phyloP scores from a whole-genome alignment of 176 grass and related monocot species.

The Thinopyrum elongatum region DNA sequence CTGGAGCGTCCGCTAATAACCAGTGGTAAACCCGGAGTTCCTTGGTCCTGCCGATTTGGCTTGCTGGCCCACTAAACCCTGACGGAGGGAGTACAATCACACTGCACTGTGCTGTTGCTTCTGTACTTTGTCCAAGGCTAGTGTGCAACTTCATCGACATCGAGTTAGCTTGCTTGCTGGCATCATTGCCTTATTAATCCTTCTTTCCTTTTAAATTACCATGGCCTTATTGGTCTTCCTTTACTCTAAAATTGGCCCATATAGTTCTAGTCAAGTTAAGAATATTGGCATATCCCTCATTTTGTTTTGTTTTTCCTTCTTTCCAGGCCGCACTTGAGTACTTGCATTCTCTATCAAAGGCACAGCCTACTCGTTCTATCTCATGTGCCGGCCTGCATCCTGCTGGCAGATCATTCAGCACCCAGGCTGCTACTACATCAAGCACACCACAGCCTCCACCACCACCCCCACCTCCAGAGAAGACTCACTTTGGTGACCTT shows the following conservation, averaged over 20 bases:
- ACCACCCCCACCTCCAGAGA: slow-evolving; percentile 77
- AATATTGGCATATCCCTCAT: neutral
- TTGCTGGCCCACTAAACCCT: no score
- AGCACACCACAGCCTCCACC: slow-evolving; percentile 69
- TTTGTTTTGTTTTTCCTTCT: neutral
- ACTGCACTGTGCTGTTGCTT: neutral
- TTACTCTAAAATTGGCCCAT: neutral
- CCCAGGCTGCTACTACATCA: slow-evolving; percentile 56
- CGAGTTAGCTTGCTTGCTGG: neutral
- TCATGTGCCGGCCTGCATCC: slow-evolving; percentile 19
- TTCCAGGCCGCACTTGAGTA: slow-evolving; percentile 39
- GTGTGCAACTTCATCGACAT: neutral
- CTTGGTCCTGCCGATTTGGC: no score
- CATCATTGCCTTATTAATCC: neutral
- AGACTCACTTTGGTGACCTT: slow-evolving; percentile 79
- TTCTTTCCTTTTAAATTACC: neutral
- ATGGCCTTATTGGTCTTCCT: neutral
- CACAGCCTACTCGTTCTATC: slow-evolving; percentile 43
- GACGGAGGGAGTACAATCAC: no score
- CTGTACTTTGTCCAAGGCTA: slow-evolving; percentile 13
- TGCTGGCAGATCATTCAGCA: slow-evolving; percentile 60
- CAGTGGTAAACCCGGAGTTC: no score
- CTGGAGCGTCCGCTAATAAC: no score
- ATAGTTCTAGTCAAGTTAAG: neutral
- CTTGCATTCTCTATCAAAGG: slow-evolving; percentile 38